phyloP scores from a whole-genome alignment of 768 basidiomycete genomes.

The Kwoniella newhampshirensis region DNA sequence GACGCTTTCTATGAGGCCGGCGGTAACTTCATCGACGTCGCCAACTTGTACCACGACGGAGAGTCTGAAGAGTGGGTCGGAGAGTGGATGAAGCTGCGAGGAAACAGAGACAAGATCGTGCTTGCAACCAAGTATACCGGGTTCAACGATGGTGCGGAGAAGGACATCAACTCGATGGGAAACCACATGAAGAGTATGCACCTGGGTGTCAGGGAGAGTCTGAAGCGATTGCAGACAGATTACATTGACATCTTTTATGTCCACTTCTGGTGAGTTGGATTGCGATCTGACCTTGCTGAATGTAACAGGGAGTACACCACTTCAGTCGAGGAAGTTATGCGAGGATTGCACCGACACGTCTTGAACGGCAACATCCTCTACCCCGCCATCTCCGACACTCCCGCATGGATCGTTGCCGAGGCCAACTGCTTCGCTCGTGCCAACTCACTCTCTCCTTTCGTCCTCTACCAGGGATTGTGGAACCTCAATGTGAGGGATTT shows the following conservation, averaged over 20 bases:
- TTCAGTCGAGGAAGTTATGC: conserved; percentile 63
- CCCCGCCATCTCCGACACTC: conserved; percentile 60
- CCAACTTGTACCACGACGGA: conserved; percentile 58
- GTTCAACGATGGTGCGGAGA: conserved; percentile 15
- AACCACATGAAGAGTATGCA: conserved; percentile 58
- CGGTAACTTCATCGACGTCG: conserved; percentile 57
- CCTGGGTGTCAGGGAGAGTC: conserved; percentile 54
- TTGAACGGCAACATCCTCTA: conserved; percentile 59
- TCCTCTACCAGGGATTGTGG: conserved; percentile 59
- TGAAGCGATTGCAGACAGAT: conserved; percentile 62
- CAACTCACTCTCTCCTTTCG: conserved; percentile 58
- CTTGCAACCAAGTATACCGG: conserved; percentile 55
- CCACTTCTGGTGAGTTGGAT: conserved; percentile 53
- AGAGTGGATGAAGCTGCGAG: conserved; percentile 57
- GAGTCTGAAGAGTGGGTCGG: conserved; percentile 61
- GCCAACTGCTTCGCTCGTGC: conserved; percentile 60
- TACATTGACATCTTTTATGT: conserved; percentile 61
- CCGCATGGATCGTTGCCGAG: conserved; percentile 55
- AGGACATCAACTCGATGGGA: conserved; percentile 54
- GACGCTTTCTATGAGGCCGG: conserved; percentile 56
- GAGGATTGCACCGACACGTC: conserved; percentile 59
- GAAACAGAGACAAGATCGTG: conserved; percentile 57
- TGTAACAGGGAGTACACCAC: conserved; percentile 60
- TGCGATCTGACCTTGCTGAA: too few relatives aligned
- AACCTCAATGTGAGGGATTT: conserved; percentile 53